Conservation (phyloP, 495 filamentous ascomycete species). For the Thermochaetoides thermophila region DNA sequence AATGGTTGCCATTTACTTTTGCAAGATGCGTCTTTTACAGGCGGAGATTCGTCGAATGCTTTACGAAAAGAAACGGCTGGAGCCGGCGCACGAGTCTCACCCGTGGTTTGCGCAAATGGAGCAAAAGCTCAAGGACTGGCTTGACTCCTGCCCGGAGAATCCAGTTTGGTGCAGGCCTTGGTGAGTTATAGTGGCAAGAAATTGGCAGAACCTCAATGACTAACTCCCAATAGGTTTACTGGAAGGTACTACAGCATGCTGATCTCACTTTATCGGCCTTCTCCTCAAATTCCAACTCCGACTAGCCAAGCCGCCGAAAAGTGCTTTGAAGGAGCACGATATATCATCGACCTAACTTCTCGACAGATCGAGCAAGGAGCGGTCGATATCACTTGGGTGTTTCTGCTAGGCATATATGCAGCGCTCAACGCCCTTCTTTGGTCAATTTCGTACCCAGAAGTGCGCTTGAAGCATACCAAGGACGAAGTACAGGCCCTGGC, state of each 20-base stretch:
- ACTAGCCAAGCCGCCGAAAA: constrained; percentile 53
- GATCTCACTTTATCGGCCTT: constrained; percentile 71
- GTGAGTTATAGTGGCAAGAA: too few relatives aligned
- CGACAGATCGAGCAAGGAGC: constrained; percentile 57
- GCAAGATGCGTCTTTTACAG: constrained; percentile 79
- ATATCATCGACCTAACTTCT: constrained; percentile 62
- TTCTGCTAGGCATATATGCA: constrained; percentile 74
- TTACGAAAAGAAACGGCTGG: constrained; percentile 62
- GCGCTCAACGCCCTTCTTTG: constrained; percentile 77
- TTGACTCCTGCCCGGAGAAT: constrained; percentile 27
- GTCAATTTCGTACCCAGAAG: constrained; percentile 70
- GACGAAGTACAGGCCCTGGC: constrained; percentile 60
- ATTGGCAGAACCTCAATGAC: too few relatives aligned
- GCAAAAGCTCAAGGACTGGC: constrained; percentile 61
- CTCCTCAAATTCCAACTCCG: constrained; percentile 77
- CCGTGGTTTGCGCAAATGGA: constrained; percentile 78
- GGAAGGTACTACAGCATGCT: constrained; percentile 71
- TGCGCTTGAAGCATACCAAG: constrained; percentile 51
- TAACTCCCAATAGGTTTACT: constrained; percentile 44
- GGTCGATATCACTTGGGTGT: constrained; percentile 85
- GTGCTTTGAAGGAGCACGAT: constrained; percentile 69
- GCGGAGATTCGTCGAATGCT: constrained; percentile 71
- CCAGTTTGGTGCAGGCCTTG: constrained; percentile 37
- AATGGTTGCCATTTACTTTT: constrained; percentile 77
- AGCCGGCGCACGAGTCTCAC: constrained; percentile 58